These are phyloP conservation scores for Secale cereale DNA, from an alignment of 176 grass and related monocot genomes.

Conservation along the genomic window DNA sequence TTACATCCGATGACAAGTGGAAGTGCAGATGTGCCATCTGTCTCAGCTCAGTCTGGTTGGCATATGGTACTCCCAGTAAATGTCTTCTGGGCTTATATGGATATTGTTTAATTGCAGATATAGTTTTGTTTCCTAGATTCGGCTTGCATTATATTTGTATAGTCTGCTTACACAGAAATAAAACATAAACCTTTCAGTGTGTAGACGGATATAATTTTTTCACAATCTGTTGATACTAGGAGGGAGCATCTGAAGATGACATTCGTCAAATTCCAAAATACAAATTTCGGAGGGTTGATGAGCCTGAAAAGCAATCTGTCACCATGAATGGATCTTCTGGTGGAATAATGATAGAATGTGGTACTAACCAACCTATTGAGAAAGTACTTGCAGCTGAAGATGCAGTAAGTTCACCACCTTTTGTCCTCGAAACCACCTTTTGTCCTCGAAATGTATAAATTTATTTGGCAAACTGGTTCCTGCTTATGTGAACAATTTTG, in stretches of 20 bases:
- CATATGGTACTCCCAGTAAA: not conserved
- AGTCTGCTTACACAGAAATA: not conserved
- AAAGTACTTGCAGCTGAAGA: slow-evolving; percentile 66
- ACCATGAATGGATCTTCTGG: slow-evolving; percentile 29
- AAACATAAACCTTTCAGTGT: not conserved
- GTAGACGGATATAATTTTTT: not conserved
- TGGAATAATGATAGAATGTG: slow-evolving; percentile 57
- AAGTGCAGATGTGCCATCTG: not conserved
- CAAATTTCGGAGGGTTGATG: slow-evolving; percentile 34
- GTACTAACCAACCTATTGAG: slow-evolving; percentile 57
- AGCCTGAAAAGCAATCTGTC: slow-evolving; percentile 19
- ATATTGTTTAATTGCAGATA: not conserved
- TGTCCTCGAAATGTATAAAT: not conserved
- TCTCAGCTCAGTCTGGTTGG: not conserved
- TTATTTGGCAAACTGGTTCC: not conserved
- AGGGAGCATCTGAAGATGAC: slow-evolving; percentile 73
- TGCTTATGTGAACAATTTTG: not conserved
- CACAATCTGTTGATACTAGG: slow-evolving; percentile 30
- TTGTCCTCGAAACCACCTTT: not conserved
- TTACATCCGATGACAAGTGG: not conserved
- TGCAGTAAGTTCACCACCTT: slow-evolving; percentile 51
- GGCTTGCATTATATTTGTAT: not conserved
- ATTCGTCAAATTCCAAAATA: slow-evolving; percentile 61
- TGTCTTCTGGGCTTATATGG: not conserved
- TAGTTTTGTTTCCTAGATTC: not conserved